These are phyloP conservation scores for Ustilago bromivora DNA, from an alignment of 1,284 basidiomycete genomes.

Conservation along the genomic window DNA sequence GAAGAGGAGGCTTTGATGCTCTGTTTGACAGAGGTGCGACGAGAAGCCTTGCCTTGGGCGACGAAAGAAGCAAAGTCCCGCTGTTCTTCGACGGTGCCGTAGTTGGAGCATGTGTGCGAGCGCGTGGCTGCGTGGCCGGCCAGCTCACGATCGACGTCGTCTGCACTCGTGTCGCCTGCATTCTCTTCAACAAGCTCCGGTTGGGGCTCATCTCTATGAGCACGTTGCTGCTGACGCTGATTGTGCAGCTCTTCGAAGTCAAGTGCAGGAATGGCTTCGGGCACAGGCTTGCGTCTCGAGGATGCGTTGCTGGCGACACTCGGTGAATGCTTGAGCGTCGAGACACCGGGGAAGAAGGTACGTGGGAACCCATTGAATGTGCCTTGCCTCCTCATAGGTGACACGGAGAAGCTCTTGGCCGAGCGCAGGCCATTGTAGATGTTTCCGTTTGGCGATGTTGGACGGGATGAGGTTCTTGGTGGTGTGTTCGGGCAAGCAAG, in stretches of 20 bases:
- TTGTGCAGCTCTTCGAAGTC: constrained; percentile 24
- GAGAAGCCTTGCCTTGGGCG: constrained; percentile 41
- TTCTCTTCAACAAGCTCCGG: constrained; percentile 1
- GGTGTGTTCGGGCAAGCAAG: constrained; percentile 37
- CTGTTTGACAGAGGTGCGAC: constrained; percentile 28
- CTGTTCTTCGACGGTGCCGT: constrained; percentile 18
- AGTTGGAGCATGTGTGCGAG: constrained; percentile 32
- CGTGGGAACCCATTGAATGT: constrained; percentile 44
- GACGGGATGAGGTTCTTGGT: constrained; percentile 34
- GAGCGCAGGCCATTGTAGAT: constrained; percentile 19
- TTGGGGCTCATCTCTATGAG: not conserved
- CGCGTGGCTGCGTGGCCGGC: constrained; percentile 14
- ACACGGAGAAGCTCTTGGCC: constrained; percentile 29
- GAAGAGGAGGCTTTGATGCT: constrained; percentile 13
- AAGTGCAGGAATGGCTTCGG: constrained; percentile 23
- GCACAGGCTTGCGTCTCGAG: constrained; percentile 17
- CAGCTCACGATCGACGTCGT: constrained; percentile 24
- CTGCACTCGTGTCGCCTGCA: constrained; percentile 14
- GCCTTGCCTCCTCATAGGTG: constrained; percentile 25
- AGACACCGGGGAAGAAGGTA: constrained; percentile 18
- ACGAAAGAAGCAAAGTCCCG: constrained; percentile 44
- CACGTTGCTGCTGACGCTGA: constrained; percentile 12
- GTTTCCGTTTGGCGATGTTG: constrained; percentile 22
- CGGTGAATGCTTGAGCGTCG: constrained; percentile 24
- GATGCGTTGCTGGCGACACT: constrained; percentile 11